Evolutionary conservation across 306 rosid genomes (phyloP).

Genomic region (Dryas octopetala): DNA sequence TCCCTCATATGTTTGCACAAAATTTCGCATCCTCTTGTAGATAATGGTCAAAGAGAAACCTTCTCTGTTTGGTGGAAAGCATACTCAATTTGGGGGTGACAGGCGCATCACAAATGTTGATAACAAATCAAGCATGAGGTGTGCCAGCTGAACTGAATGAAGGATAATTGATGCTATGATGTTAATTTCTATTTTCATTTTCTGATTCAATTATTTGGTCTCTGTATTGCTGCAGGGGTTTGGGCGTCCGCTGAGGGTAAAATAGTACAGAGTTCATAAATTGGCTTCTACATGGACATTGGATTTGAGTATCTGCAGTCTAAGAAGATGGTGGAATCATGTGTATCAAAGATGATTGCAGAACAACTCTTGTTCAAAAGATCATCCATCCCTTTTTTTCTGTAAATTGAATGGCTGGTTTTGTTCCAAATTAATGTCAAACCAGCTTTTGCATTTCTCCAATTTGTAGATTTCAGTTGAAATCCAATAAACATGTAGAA

Average conservation of each 20-base stretch:
- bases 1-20: not conserved
- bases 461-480: constrained; percentile 36
- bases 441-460: constrained; percentile 33
- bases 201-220: constrained; percentile 1
- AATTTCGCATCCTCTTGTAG: constrained; percentile 29
- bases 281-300: constrained; percentile 25
- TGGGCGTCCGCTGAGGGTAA: constrained; percentile 58
- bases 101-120: constrained; percentile 38
- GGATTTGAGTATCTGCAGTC: constrained; percentile 25
- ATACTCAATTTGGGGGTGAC: constrained; percentile 41
- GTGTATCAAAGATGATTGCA: constrained; percentile 16
- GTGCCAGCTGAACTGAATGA: constrained; percentile 14
- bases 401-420: constrained; percentile 31
- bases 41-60: constrained; percentile 49
- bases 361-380: constrained; percentile 28
- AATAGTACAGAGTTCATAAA: constrained; percentile 18
- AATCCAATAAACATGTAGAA: constrained; percentile 40
- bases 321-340: constrained; percentile 19
- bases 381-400: constrained; percentile 21
- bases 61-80: constrained; percentile 53
- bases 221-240: constrained; percentile 52
- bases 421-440: constrained; percentile 3
- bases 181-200: not conserved
- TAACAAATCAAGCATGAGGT: constrained; percentile 48
- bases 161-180: not conserved